Percentiles rank a stretch among this genome's conserved stretches.
Conservation (phyloP, 2,329 filamentous ascomycete genomes). For the Fusarium ramigenum region DNA sequence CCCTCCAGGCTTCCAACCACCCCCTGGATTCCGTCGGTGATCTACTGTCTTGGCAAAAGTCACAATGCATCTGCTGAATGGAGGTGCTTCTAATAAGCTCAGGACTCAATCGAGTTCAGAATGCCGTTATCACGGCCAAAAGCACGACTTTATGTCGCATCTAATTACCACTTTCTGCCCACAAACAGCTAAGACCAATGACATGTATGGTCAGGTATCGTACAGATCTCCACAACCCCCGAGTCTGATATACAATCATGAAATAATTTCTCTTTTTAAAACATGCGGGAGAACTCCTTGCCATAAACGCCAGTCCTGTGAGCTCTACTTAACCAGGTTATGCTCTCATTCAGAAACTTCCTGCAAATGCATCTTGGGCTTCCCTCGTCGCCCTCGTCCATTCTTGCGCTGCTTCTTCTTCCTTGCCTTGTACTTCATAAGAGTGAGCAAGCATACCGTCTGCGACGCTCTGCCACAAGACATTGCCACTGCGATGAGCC, state of each 20-base stretch:
- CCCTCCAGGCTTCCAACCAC: conserved; percentile 57
- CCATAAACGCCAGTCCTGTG: conserved; percentile 38
- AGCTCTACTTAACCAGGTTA: conserved; percentile 18
- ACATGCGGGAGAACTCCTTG: conserved; percentile 38
- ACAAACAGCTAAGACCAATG: conserved; percentile 29
- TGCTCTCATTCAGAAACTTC: conserved; percentile 39
- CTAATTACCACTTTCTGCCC: conserved; percentile 33
- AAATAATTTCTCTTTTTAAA: conserved; percentile 36
- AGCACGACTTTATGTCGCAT: conserved; percentile 25
- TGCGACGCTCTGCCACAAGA: conserved; percentile 82
- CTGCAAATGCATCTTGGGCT: conserved; percentile 54
- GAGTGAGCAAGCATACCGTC: conserved; percentile 81
- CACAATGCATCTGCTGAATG: conserved; percentile 11
- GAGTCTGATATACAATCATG: conserved; percentile 43
- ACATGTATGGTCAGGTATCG: conserved; percentile 38
- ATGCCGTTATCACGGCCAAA: conserved; percentile 25
- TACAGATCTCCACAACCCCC: conserved; percentile 25
- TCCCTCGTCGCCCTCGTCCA: conserved; percentile 54
- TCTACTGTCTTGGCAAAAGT: conserved; percentile 14
- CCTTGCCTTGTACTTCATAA: conserved; percentile 75
- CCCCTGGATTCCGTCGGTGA: conserved; percentile 55
- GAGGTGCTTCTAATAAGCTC: conserved; percentile 26
- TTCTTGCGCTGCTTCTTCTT: conserved; percentile 52
- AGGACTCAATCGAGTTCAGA: conserved; percentile 22
- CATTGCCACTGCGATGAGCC: conserved; percentile 74